These are phyloP conservation scores for Hymenoscyphus scutula DNA, from an alignment of 2,329 filamentous ascomycete species.

Conservation along the genomic window DNA sequence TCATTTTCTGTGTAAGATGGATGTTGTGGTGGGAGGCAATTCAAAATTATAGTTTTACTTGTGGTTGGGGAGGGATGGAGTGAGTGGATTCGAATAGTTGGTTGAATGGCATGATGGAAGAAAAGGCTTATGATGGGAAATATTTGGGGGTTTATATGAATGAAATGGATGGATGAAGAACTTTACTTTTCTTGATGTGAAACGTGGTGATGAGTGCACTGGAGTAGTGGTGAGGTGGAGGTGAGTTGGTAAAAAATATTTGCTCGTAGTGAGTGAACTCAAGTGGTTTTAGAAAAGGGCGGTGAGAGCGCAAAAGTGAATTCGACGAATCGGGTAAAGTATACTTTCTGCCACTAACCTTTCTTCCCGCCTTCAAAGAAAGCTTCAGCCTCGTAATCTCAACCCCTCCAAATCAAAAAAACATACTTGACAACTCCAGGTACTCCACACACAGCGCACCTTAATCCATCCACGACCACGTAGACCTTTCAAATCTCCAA, in stretches of 20 bases:
- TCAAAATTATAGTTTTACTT: too few relatives aligned
- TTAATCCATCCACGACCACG: neutral
- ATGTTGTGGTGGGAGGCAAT: too few relatives aligned
- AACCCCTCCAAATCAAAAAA: neutral
- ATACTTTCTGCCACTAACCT: neutral
- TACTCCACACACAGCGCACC: neutral
- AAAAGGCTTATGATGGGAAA: neutral
- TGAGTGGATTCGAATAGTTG: neutral
- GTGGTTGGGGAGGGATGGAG: too few relatives aligned
- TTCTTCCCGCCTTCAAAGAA: conserved; percentile 2
- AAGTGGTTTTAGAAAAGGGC: neutral
- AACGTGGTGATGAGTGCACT: neutral
- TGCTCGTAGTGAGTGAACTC: too few relatives aligned
- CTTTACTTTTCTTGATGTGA: neutral
- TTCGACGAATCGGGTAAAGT: neutral
- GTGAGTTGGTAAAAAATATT: too few relatives aligned
- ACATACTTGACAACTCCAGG: neutral
- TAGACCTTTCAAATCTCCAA: neutral
- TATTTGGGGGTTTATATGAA: neutral
- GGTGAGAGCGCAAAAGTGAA: neutral
- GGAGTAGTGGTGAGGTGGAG: too few relatives aligned
- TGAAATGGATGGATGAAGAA: neutral
- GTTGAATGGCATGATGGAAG: neutral
- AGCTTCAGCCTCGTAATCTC: neutral
- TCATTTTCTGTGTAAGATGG: too few relatives aligned